Evolutionary conservation across 768 basidiomycete species (phyloP), one percentile per base, ranked within the genome.

Genomic region (Auricularia sp.): DNA sequence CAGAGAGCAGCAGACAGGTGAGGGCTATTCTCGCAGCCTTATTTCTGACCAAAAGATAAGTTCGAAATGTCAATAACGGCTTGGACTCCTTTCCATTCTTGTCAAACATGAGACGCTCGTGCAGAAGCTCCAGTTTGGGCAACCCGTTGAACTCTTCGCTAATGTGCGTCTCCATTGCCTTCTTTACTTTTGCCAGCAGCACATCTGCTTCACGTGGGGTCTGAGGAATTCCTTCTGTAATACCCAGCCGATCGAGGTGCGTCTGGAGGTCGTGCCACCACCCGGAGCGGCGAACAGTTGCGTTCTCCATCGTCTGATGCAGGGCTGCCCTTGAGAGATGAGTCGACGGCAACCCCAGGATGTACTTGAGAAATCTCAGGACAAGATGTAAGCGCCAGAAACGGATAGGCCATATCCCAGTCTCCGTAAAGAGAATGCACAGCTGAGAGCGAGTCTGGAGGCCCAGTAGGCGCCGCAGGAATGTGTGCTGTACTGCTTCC

Each of bases 1-100:
- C 68, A 2, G 67, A 66, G 2, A 65, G 29, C 3, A 68, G 44
- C 3, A 71, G 51, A 4, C 64, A 51, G 33, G 66, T 65, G 3
- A 70, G 45, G 10, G 68, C 69, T 10, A 65, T 21, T 1, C 67
- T 65, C 39, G 65, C 67, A 11, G 61, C 54, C 36, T 29, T 36
- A 10, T 56, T 45, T 14, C 13, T 54, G 21, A 69, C 62, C 3
- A 37, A 14, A 4, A 71, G 66, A 51, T 71, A 71, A 29, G 65
- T 47, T 21, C 68, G 68, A 34, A 65, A 47, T n/a, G 62, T 59
- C 6, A 54, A 16, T 13, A 51, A 8, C 4, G 47, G 47, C 5
- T 6, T 51, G 33, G 33, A 36, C 37, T 1, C n/a, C 16, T 3
- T 61, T 35, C 13, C 21, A 34, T 51, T 34, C 37, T 18, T 36